Percentiles rank a stretch among this genome's conserved stretches.
Conservation (phyloP, 164 flowering plant species). For the Protea cynaroides region DNA sequence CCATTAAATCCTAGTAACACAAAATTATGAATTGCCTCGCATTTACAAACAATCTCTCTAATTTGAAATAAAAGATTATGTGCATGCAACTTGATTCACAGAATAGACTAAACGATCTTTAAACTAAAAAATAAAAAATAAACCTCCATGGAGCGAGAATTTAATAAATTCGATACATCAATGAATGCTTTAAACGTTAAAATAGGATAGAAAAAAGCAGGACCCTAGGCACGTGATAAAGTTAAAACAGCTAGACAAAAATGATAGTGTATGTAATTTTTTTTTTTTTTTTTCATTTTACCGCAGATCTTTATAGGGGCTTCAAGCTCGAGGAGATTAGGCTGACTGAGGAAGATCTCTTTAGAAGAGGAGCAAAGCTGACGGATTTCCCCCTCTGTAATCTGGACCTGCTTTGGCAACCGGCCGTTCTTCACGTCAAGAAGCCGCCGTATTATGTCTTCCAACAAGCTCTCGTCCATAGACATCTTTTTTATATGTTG, state of each 20-base stretch:
- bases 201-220: too few relatives aligned
- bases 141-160: too few relatives aligned
- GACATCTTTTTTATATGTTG: not conserved
- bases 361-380: conserved; percentile 55
- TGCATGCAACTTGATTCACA: not conserved
- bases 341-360: conserved; percentile 60
- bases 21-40: not conserved
- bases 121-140: not conserved
- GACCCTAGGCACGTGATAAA: too few relatives aligned
- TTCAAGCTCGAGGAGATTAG: conserved; percentile 79
- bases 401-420: conserved; percentile 46
- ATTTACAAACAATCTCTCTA: not conserved
- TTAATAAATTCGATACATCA: too few relatives aligned
- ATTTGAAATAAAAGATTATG: not conserved
- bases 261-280: not conserved
- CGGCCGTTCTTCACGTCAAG: conserved; percentile 42
- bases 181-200: too few relatives aligned
- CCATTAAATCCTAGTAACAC: too few relatives aligned
- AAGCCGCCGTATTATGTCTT: conserved; percentile 48
- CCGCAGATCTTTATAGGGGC: conserved; percentile 83
- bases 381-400: conserved; percentile 55
- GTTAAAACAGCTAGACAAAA: not conserved
- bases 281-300: conserved; percentile 13
- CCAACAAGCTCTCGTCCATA: conserved; percentile 46
- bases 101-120: not conserved